Evolutionary conservation across 192 early-diverging fungal species (phyloP), one percentile per base, ranked within the genome.

Genomic region (Umbelopsis sp.): DNA sequence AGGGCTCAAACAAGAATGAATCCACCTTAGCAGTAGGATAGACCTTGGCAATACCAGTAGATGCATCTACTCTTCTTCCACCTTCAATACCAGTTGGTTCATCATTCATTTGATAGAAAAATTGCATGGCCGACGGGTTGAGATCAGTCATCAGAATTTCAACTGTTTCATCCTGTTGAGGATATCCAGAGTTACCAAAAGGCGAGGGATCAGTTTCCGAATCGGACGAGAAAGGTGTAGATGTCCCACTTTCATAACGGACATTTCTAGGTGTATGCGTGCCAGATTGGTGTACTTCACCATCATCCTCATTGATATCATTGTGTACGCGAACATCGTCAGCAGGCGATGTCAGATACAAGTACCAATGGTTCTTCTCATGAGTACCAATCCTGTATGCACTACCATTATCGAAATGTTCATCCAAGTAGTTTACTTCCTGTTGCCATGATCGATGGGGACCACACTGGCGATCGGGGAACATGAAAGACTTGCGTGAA

Each of bases 131-230:
- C 55, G 85, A 84, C 20, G 89, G 89, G 70, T 93, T 88, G 71
- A 99, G 79, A 6, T 93, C 89, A 21, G 94, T 96, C 97, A 99
- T 99, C 70, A 98, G 72, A 71, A 99, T 94, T 84, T 98, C 97
- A 12, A 98, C 87, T 0, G 97, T 98, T 68, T 93, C 90, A 78
- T 98, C 97, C 41, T 93, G 74, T 27, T 71, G 45, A 18, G 74
- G 69, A 46, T 71, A 30, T 0, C 75, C 75, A 8, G 64, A 52
- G 46, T 71, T 76, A 20, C 75, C 75, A 71, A 76, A 76, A 4
- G 70, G 70, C 20, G 70, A 76, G 12, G 48, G 58, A 44, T 71
- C 70, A 8, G 20, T 41, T 68, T 72, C 70, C 12, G 50, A 46
- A 41, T 76, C 70, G 23, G 70, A 76, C 9, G 48, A 37, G 44